phyloP scores from a whole-genome alignment of 768 basidiomycete genomes.

The Dentipellis fragilis region DNA sequence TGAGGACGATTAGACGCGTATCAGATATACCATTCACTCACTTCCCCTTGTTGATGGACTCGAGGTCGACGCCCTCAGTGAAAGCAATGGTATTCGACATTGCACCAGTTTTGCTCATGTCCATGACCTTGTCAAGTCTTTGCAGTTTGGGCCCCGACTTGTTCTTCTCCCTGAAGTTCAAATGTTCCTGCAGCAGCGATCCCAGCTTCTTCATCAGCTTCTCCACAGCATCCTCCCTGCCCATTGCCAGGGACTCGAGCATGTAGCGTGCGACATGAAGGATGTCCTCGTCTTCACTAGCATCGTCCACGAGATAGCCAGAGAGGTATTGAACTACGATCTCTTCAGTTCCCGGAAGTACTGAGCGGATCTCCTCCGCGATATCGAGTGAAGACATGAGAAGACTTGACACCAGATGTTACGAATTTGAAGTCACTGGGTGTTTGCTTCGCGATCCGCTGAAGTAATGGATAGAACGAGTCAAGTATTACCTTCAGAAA shows the following conservation, averaged over 20 bases:
- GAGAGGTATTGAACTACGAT: constrained; percentile 78
- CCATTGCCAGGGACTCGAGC: constrained; percentile 67
- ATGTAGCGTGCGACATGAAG: constrained; percentile 67
- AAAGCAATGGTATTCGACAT: constrained; percentile 76
- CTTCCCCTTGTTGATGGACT: constrained; percentile 93
- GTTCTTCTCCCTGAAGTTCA: constrained; percentile 44
- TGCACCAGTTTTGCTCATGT: constrained; percentile 70
- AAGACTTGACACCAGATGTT: not conserved
- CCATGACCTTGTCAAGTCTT: constrained; percentile 79
- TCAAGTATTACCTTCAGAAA: no score
- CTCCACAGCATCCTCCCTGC: constrained; percentile 46
- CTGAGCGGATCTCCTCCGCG: constrained; percentile 64
- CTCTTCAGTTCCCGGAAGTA: constrained; percentile 73
- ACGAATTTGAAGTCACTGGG: not conserved
- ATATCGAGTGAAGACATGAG: constrained; percentile 65
- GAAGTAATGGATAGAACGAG: no score
- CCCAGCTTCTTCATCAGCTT: constrained; percentile 57
- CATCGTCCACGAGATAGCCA: constrained; percentile 85
- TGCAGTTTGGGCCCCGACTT: constrained; percentile 52
- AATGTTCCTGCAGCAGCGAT: constrained; percentile 54
- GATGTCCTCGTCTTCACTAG: constrained; percentile 80
- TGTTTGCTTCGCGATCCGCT: not conserved
- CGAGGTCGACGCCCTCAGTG: constrained; percentile 77
- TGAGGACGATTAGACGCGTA: not conserved
- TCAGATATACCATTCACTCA: constrained; percentile 21